phyloP scores from a whole-genome alignment of 2,329 filamentous ascomycete species.

The Apiospora phragmitis region DNA sequence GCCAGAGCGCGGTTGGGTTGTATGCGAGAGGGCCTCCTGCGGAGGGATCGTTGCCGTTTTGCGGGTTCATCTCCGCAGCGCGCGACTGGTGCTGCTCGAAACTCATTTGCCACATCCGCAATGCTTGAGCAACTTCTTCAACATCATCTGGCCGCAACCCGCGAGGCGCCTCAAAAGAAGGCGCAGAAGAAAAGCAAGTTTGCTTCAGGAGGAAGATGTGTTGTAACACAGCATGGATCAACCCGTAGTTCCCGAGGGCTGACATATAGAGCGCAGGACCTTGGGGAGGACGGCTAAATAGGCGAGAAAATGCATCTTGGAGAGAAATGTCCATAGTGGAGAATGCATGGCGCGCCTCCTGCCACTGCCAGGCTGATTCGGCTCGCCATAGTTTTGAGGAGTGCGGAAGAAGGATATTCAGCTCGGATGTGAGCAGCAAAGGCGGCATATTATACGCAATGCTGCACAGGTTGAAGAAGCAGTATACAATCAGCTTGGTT shows the following conservation, averaged over 20 bases:
- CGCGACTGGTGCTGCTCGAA: slow-evolving; percentile 58
- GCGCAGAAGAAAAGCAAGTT: slow-evolving; percentile 52
- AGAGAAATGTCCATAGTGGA: slow-evolving; percentile 53
- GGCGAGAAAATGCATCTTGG: slow-evolving; percentile 56
- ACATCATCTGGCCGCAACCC: slow-evolving; percentile 56
- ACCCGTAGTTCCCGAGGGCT: slow-evolving; percentile 67
- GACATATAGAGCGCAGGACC: slow-evolving; percentile 52
- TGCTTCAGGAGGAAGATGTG: slow-evolving; percentile 71
- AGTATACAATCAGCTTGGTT: slow-evolving; percentile 61
- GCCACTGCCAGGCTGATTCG: slow-evolving; percentile 60
- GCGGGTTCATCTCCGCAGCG: slow-evolving; percentile 48
- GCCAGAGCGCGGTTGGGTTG: slow-evolving; percentile 62
- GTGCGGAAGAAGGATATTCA: slow-evolving; percentile 56
- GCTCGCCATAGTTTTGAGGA: slow-evolving; percentile 58
- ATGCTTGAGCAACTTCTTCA: slow-evolving; percentile 55
- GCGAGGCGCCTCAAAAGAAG: slow-evolving; percentile 50
- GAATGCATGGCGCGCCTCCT: slow-evolving; percentile 54
- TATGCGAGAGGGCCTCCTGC: slow-evolving; percentile 64
- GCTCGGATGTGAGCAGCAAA: slow-evolving; percentile 57
- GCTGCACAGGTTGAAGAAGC: slow-evolving; percentile 64
- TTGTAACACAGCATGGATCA: slow-evolving; percentile 72
- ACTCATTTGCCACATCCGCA: slow-evolving; percentile 58
- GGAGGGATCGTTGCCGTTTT: slow-evolving; percentile 49
- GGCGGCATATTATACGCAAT: slow-evolving; percentile 63
- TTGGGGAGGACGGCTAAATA: slow-evolving; percentile 53